phyloP scores from a whole-genome alignment of 768 basidiomycete species.

The Arthromyces matolae region DNA sequence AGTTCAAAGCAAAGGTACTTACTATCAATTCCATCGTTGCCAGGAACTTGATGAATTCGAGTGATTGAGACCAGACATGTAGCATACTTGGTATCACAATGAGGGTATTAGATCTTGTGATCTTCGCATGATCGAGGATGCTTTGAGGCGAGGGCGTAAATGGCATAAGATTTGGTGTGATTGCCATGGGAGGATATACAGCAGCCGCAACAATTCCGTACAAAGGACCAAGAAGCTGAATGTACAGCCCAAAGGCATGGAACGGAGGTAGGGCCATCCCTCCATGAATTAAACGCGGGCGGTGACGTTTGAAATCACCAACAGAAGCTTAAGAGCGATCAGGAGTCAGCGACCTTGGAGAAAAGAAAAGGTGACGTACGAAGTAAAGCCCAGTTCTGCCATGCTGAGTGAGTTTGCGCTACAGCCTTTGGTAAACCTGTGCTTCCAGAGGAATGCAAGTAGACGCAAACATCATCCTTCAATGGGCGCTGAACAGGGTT shows the following conservation, averaged over 20 bases:
- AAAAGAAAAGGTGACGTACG: constrained; percentile 17
- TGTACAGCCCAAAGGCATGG: constrained; percentile 25
- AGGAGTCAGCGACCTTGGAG: neutral
- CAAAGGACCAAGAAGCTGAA: constrained; percentile 23
- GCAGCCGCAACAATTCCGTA: constrained; percentile 15
- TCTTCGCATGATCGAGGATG: constrained; percentile 22
- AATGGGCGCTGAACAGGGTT: neutral
- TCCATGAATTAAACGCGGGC: constrained; percentile 8
- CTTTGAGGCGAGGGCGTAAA: constrained; percentile 31
- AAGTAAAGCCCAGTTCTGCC: constrained; percentile 19
- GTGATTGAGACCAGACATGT: constrained; percentile 23
- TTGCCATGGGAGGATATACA: constrained; percentile 24
- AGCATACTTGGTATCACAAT: constrained; percentile 26
- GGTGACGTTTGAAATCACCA: constrained; percentile 9
- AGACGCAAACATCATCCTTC: too few species aligned
- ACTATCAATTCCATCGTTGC: constrained; percentile 25
- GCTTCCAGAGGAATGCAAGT: constrained; percentile 38
- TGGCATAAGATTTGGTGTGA: constrained; percentile 17
- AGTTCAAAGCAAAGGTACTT: constrained; percentile 4
- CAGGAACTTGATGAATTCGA: constrained; percentile 20
- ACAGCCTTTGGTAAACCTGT: constrained; percentile 35
- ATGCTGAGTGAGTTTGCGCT: constrained; percentile 17
- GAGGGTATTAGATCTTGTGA: constrained; percentile 17
- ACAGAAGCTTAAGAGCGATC: neutral
- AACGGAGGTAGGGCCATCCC: constrained; percentile 29